Evolutionary conservation across 2,329 filamentous ascomycete genomes (phyloP).

Genomic region (Aspergillus caelatus): DNA sequence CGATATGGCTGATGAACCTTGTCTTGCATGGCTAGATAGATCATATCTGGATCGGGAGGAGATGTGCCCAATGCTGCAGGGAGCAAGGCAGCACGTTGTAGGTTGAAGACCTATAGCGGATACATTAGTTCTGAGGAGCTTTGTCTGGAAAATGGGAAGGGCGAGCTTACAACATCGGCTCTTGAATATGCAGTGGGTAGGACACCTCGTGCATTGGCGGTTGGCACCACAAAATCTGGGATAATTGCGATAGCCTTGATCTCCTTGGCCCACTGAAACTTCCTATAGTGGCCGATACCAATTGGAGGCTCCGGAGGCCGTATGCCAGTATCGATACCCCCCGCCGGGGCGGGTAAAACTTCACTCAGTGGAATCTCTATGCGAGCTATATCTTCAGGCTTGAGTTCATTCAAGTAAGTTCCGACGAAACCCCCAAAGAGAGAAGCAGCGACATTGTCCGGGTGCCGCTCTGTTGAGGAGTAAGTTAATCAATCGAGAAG

Average conservation of each 20-base stretch:
- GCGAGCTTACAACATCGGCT: constrained; percentile 72
- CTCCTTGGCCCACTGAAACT: constrained; percentile 89
- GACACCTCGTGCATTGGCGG: constrained; percentile 83
- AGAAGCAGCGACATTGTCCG: constrained; percentile 92
- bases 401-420: constrained; percentile 90
- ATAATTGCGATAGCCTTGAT: constrained; percentile 98
- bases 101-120: constrained; percentile 69
- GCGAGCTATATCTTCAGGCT: constrained; percentile 83
- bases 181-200: constrained; percentile 78
- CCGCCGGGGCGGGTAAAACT: constrained; percentile 85
- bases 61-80: constrained; percentile 87
- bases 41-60: constrained; percentile 88
- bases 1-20: constrained; percentile 97
- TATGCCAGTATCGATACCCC: constrained; percentile 86
- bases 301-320: constrained; percentile 84
- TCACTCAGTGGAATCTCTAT: constrained; percentile 94
- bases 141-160: constrained; percentile 3
- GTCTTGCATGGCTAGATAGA: constrained; percentile 98
- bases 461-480: constrained; percentile 66
- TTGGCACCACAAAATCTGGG: constrained; percentile 93
- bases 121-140: not conserved
- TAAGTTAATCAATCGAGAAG: constrained; percentile 17
- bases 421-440: constrained; percentile 96
- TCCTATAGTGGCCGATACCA: constrained; percentile 94
- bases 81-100: constrained; percentile 89